These are phyloP conservation scores for Petunia hybrid DNA, from an alignment of 305 asterid genomes.

Conservation along the genomic window DNA sequence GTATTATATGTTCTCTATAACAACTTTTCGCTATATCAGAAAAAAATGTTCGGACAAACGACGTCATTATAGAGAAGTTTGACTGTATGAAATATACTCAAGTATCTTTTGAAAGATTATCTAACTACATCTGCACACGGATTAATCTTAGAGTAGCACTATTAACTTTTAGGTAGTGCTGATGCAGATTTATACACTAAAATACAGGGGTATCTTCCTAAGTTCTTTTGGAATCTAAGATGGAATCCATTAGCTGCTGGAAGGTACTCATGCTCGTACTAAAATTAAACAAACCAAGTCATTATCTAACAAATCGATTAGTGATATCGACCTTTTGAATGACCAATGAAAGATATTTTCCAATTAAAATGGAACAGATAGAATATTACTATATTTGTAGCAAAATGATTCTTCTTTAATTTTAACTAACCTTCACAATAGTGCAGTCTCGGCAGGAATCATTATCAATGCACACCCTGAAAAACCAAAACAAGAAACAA, in stretches of 20 bases:
- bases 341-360: background rate
- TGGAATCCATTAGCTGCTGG: constrained; percentile 11
- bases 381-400: background rate
- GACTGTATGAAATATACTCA: no score
- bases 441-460: constrained; percentile 71
- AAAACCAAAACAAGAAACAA: constrained; percentile 28
- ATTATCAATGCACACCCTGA: constrained; percentile 86
- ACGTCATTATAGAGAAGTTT: no score
- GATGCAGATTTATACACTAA: constrained; percentile 6
- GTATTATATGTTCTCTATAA: no score
- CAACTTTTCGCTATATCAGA: no score
- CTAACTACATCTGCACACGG: background rate
- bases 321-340: background rate
- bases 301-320: constrained; percentile 2
- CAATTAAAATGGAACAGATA: constrained; percentile 10
- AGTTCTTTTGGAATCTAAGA: constrained; percentile 3
- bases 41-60: no score
- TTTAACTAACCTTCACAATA: constrained; percentile 72
- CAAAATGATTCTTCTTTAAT: background rate
- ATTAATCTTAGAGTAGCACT: background rate
- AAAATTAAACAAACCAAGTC: background rate
- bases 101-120: background rate
- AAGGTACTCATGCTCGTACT: background rate
- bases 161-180: background rate
- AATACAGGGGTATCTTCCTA: background rate